phyloP scores from a whole-genome alignment of 169 alveolate species.

The Condylostoma magnum region DNA sequence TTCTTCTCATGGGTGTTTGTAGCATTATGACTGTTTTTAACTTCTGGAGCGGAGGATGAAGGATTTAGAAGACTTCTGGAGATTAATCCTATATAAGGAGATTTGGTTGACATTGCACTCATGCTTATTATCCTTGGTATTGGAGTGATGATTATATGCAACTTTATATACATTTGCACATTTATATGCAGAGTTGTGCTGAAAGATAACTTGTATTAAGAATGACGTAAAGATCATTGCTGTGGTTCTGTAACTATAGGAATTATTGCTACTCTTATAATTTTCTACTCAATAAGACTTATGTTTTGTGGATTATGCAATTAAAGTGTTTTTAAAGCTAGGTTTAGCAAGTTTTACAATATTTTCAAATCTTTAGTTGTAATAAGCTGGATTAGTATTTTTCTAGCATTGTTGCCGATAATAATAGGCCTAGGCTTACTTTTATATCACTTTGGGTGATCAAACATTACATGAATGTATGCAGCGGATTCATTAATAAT shows the following conservation, averaged over 20 bases:
- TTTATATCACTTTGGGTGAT: not conserved
- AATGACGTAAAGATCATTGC: conserved; percentile 2
- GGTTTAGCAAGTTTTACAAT: not conserved
- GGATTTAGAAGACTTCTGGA: conserved; percentile 3
- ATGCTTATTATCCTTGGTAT: not conserved
- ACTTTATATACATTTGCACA: not conserved
- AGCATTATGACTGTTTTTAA: not conserved
- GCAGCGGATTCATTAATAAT: conserved; percentile 24
- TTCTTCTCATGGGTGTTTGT: conserved; percentile 22
- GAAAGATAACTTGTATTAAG: not conserved
- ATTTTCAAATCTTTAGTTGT: not conserved
- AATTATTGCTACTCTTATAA: not conserved
- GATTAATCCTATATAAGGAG: not conserved
- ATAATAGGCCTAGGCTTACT: conserved; percentile 3
- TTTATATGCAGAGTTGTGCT: not conserved
- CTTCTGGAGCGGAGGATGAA: conserved; percentile 6
- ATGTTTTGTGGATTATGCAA: conserved; percentile 11
- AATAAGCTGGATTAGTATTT: not conserved
- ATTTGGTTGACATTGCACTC: not conserved
- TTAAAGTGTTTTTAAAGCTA: not conserved
- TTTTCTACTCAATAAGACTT: not conserved
- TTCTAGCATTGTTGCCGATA: conserved; percentile 13
- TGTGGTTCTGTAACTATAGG: not conserved
- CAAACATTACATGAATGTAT: not conserved
- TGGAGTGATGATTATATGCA: not conserved